Evolutionary conservation across 208 protist genomes (phyloP), one percentile per base, ranked within the genome.

Genomic region (Leishmania martiniquensis): DNA sequence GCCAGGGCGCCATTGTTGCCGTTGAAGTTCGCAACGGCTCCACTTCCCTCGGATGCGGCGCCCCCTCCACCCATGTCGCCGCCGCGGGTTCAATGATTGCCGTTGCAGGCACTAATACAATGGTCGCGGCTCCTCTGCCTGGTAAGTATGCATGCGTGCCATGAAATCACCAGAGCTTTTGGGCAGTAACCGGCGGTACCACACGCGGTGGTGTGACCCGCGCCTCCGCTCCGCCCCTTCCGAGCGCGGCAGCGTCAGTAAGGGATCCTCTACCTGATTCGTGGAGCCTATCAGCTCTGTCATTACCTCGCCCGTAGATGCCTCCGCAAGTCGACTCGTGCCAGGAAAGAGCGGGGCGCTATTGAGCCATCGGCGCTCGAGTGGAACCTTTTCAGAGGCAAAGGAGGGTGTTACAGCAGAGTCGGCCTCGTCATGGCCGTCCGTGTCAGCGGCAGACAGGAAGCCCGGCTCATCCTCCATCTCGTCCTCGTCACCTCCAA

Each of bases 151-250:
- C 12, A 83, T 49, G 9, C 65, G 72, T 42, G 29, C 47, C 72
- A 78, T 77, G 29, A 75, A 62, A 10, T 83, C 78, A 1, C n/a
- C 47, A 66, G 63, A 55, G 2, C 32, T 29, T 4, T 47, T 67
- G 6, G 74, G 7, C 49, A 83, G 67, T 9, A 83, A 29, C 9
- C 79, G 79, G 13, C 68, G 74, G 34, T 83, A 83, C 79, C 79
- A 83, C n/a, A 66, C 79, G 0, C 68, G 39, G 29, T 72, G 71
- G 20, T 62, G 70, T 9, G 67, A 67, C 44, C 57, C 68, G 1
- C 72, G 60, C 55, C 49, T 55, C 52, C 66, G 47, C 20, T 57
- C 57, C 34, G 49, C 62, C 4, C 67, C 72, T 4, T 83, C 79
- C 2, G 74, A 74, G 37, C 80, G 74, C 1, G 80, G 80, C 49